Percentiles rank a stretch among this genome's conserved stretches.
These are phyloP conservation scores for Coemansia sp. DNA, from an alignment of 192 early-diverging fungal genomes.

Conservation along the genomic window DNA sequence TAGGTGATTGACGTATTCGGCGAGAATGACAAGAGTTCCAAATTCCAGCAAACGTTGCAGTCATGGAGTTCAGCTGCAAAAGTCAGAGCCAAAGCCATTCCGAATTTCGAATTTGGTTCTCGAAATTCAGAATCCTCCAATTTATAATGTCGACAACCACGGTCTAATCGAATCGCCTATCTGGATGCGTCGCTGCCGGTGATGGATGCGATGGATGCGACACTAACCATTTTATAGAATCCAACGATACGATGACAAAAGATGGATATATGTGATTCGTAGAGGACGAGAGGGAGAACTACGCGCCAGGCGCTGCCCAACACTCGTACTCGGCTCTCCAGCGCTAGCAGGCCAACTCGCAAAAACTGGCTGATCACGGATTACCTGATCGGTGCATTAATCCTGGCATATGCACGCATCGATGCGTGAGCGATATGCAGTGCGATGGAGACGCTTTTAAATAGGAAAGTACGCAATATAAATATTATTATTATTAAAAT, in stretches of 20 bases:
- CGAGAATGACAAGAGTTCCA: neutral
- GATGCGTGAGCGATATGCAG: too few species aligned
- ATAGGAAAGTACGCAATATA: neutral
- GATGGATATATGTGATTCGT: conserved; percentile 10
- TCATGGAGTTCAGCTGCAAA: neutral
- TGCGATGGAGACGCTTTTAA: too few species aligned
- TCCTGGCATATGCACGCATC: neutral
- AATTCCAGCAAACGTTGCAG: neutral
- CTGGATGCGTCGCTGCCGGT: neutral
- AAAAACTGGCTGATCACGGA: neutral
- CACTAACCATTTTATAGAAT: conserved; percentile 51
- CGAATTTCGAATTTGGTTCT: conserved; percentile 7
- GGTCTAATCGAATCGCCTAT: neutral
- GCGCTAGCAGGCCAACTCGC: neutral
- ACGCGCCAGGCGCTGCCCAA: neutral
- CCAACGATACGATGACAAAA: conserved; percentile 25
- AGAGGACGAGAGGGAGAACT: conserved; percentile 39
- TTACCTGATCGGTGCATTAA: neutral
- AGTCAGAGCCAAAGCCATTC: neutral
- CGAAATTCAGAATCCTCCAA: neutral
- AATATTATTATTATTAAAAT: neutral
- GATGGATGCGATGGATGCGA: conserved; percentile 55
- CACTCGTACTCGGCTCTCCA: conserved; percentile 1
- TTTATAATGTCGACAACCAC: neutral
- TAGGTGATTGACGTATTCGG: neutral